Conservation (phyloP, 768 basidiomycete genomes). For the Kwoniella botswanensis region DNA sequence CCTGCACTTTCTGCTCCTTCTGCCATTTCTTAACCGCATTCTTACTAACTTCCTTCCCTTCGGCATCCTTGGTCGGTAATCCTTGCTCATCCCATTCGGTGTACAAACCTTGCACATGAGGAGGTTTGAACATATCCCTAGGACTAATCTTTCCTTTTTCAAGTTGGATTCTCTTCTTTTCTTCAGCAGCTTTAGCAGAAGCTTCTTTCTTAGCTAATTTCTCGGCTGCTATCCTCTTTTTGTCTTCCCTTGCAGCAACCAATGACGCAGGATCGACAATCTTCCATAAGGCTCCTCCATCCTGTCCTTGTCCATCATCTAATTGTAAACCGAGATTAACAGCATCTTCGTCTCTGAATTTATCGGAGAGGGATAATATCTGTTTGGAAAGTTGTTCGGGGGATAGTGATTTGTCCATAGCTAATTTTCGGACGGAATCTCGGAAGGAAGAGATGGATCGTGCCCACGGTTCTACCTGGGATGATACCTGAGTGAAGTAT, state of each 20-base stretch:
- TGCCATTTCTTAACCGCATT: conserved; percentile 73
- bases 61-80: conserved; percentile 79
- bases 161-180: conserved; percentile 67
- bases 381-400: conserved; percentile 68
- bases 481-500: background rate
- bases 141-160: conserved; percentile 81
- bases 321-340: conserved; percentile 93
- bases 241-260: conserved; percentile 84
- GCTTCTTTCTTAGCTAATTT: conserved; percentile 82
- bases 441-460: conserved; percentile 84
- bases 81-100: conserved; percentile 83
- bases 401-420: conserved; percentile 63
- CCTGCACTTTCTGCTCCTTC: conserved; percentile 76
- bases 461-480: conserved; percentile 12
- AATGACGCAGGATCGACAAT: conserved; percentile 81
- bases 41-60: conserved; percentile 85
- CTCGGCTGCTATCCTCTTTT: conserved; percentile 72
- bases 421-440: conserved; percentile 80
- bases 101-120: conserved; percentile 74
- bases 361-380: conserved; percentile 84
- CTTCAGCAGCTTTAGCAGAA: conserved; percentile 62
- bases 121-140: conserved; percentile 80
- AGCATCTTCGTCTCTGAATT: conserved; percentile 83
- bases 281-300: conserved; percentile 94
- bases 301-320: conserved; percentile 92